Conservation (phyloP, 768 basidiomycete species). For the Pulveroboletus sp. region DNA sequence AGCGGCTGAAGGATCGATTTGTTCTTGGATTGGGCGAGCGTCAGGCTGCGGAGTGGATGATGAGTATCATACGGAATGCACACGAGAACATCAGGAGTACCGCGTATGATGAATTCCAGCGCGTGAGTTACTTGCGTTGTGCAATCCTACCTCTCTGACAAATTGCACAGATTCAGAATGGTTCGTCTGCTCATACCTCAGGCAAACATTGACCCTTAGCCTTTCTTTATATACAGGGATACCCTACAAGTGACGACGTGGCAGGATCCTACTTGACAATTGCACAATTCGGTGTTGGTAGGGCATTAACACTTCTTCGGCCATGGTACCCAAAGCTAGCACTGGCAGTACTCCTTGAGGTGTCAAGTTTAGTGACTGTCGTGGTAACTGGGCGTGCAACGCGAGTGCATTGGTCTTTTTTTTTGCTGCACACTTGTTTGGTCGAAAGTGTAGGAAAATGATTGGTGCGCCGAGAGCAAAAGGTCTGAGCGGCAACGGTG, state of each 20-base stretch:
- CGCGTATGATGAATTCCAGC: slow-evolving; percentile 93
- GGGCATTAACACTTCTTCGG: neutral
- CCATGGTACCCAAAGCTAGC: neutral
- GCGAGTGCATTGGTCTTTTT: neutral
- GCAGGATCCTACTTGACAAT: neutral
- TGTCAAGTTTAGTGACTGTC: neutral
- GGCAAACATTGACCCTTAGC: neutral
- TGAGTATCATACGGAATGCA: slow-evolving; percentile 82
- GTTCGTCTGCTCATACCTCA: slow-evolving; percentile 24
- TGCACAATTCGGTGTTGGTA: neutral
- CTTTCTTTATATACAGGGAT: slow-evolving; percentile 21
- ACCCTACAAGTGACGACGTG: slow-evolving; percentile 24
- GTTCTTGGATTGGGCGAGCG: slow-evolving; percentile 76
- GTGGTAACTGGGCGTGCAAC: neutral
- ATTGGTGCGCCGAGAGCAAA: no score
- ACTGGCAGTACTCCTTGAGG: neutral
- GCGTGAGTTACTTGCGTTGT: slow-evolving; percentile 43
- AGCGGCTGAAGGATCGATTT: slow-evolving; percentile 82
- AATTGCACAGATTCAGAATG: slow-evolving; percentile 43
- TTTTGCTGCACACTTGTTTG: neutral
- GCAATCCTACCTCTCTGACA: slow-evolving; percentile 2
- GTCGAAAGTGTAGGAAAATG: neutral
- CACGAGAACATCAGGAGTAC: slow-evolving; percentile 93
- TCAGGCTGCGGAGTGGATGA: slow-evolving; percentile 93
- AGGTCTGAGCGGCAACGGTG: no score